A percentile compares a stretch with the other conserved stretches of the same genome.
phyloP scores from a whole-genome alignment of 306 rosid species.

The Casuarina glauca region DNA sequence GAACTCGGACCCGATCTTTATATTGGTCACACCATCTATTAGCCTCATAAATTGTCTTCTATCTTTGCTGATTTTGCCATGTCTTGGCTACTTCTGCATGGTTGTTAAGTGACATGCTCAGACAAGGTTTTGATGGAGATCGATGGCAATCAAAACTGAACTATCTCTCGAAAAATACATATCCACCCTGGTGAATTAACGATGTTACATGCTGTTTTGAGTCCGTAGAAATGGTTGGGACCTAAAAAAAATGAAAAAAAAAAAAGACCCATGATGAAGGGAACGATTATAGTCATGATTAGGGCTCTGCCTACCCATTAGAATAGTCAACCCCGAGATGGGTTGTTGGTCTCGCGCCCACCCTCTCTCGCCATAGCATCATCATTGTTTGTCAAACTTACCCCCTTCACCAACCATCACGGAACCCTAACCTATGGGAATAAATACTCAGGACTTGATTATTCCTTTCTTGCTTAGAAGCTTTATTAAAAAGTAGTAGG shows the following conservation, averaged over 20 bases:
- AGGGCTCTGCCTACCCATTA: slow-evolving; percentile 33
- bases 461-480: neutral
- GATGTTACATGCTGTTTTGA: neutral
- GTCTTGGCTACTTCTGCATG: slow-evolving; percentile 53
- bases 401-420: slow-evolving; percentile 52
- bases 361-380: slow-evolving; percentile 27
- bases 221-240: slow-evolving; percentile 12
- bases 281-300: slow-evolving; percentile 37
- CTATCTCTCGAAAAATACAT: no score
- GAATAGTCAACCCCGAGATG: slow-evolving; percentile 39
- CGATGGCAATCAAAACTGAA: neutral
- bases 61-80: slow-evolving; percentile 6
- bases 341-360: slow-evolving; percentile 61
- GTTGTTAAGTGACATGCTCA: slow-evolving; percentile 65
- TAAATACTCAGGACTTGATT: slow-evolving; percentile 6
- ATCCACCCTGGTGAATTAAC: neutral
- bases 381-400: slow-evolving; percentile 48
- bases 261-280: slow-evolving; percentile 12
- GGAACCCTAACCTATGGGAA: slow-evolving; percentile 16
- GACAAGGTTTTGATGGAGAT: slow-evolving; percentile 16
- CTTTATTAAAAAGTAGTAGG: slow-evolving; percentile 28
- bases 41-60: slow-evolving; percentile 28
- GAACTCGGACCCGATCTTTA: slow-evolving; percentile 17
- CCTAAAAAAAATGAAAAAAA: neutral
- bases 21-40: slow-evolving; percentile 37